Evolutionary conservation across 768 basidiomycete genomes (phyloP), one percentile per base, ranked within the genome.

Genomic region (Udeniomyces megalosporus): DNA sequence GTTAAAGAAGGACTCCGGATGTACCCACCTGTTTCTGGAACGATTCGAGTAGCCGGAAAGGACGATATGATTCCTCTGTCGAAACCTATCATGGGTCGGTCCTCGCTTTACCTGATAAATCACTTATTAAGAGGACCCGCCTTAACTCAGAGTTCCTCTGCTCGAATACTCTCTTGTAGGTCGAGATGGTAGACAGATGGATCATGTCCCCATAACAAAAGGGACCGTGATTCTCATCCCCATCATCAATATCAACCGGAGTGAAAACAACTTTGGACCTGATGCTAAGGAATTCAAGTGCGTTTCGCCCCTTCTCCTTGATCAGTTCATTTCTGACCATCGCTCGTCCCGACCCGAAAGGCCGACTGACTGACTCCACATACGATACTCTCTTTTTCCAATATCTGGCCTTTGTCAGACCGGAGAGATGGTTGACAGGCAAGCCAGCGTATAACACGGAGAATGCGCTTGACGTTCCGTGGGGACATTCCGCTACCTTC

Each of bases 251-350:
- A 57, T 71, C n/a, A 72, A 74, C 63, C 70, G 65, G 11, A 65
- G 66, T 12, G 54, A 53, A 5, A 59, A 66, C 1, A 66, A 72
- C 52, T 74, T 70, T 69, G 73, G 73, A 22, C 50, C 68, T 5
- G 71, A 72, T 49, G 71, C 72, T 10, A 66, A 57, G 6, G 58
- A 66, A 31, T 74, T 70, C 68, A 72, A 70, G 60, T 71, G 67
- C 29, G 69, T 50, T 8, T 22, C 56, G n/a, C 6, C 50, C 44
- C 44, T 45, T n/a, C n/a, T 45, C n/a, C 14, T n/a, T 45, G n/a
- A n/a, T n/a, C n/a, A n/a, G n/a, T n/a, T n/a, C n/a, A n/a, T n/a
- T n/a, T n/a, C n/a, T n/a, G n/a, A n/a, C n/a, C n/a, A n/a, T n/a
- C n/a, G n/a, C n/a, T n/a, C n/a, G n/a, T n/a, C n/a, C n/a, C n/a